Evolutionary conservation across 805 yeast genomes (phyloP).

Genomic region (Debaryomyces castellii): DNA sequence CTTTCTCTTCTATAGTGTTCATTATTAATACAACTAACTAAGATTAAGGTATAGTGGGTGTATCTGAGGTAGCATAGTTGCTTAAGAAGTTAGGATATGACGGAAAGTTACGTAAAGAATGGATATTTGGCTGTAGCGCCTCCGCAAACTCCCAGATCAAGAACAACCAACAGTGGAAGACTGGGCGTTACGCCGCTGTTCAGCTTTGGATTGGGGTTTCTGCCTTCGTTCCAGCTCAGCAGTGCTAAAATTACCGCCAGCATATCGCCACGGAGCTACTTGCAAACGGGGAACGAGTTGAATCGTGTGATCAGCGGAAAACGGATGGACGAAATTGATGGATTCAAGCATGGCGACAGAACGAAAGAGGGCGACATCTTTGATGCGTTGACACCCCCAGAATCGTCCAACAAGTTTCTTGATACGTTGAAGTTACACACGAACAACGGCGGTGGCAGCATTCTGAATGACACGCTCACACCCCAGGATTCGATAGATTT

Average conservation of each 20-base stretch:
- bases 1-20: neutral
- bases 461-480: slow-evolving; percentile 4
- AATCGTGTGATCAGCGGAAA: slow-evolving; percentile 10
- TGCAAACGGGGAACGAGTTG: slow-evolving; percentile 22
- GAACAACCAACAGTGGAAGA: slow-evolving; percentile 4
- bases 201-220: slow-evolving; percentile 39
- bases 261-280: slow-evolving; percentile 36
- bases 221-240: slow-evolving; percentile 43
- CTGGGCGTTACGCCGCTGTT: slow-evolving; percentile 30
- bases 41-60: neutral
- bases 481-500: slow-evolving; percentile 19
- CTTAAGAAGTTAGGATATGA: slow-evolving; percentile 1
- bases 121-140: slow-evolving; percentile 5
- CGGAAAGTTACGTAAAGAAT: slow-evolving; percentile 1
- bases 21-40: neutral
- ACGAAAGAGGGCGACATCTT: slow-evolving; percentile 9
- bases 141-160: slow-evolving; percentile 17
- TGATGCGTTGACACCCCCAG: slow-evolving; percentile 16
- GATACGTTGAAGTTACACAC: slow-evolving; percentile 5
- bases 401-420: slow-evolving; percentile 6
- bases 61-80: neutral
- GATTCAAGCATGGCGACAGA: neutral
- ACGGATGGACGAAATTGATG: neutral
- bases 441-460: slow-evolving; percentile 2
- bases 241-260: slow-evolving; percentile 19